A percentile compares a stretch with the other conserved stretches of the same genome.
Evolutionary conservation across 2,329 filamentous ascomycete species (phyloP).

Genomic region (Gremmenia infestans): DNA sequence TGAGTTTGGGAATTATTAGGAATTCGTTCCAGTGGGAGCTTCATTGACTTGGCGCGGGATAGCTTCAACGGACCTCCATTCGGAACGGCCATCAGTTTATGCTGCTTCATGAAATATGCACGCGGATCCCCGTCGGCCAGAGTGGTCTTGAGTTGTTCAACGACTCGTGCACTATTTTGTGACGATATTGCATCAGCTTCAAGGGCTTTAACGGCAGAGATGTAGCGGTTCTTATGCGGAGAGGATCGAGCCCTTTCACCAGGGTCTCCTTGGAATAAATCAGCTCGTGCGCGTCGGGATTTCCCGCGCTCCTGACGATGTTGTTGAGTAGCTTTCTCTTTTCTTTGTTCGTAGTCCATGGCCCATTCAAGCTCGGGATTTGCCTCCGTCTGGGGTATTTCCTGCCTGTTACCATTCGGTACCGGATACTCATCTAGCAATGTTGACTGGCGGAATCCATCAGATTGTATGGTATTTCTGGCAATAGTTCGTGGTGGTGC

Average conservation of each 20-base stretch:
- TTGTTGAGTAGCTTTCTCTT: slow-evolving; percentile 26
- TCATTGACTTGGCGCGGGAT: slow-evolving; percentile 23
- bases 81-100: slow-evolving; percentile 17
- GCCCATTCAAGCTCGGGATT: slow-evolving; percentile 27
- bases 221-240: slow-evolving; percentile 30
- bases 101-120: slow-evolving; percentile 29
- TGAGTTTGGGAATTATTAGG: slow-evolving; percentile 19
- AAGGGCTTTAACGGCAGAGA: slow-evolving; percentile 23
- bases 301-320: slow-evolving; percentile 27
- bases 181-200: slow-evolving; percentile 5
- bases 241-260: slow-evolving; percentile 13
- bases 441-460: slow-evolving; percentile 17
- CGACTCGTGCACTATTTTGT: neutral
- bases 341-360: slow-evolving; percentile 31
- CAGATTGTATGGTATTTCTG: neutral
- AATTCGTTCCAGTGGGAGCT: slow-evolving; percentile 28
- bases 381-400: neutral
- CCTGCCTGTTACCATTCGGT: neutral
- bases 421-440: slow-evolving; percentile 1
- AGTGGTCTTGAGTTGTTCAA: slow-evolving; percentile 15
- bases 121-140: slow-evolving; percentile 29
- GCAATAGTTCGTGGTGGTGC: slow-evolving; percentile 13
- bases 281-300: slow-evolving; percentile 12
- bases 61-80: slow-evolving; percentile 13
- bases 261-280: neutral